Evolutionary conservation across 2,329 filamentous ascomycete genomes (phyloP), one percentile per base, ranked within the genome.

Genomic region (Aspergillus felis): DNA sequence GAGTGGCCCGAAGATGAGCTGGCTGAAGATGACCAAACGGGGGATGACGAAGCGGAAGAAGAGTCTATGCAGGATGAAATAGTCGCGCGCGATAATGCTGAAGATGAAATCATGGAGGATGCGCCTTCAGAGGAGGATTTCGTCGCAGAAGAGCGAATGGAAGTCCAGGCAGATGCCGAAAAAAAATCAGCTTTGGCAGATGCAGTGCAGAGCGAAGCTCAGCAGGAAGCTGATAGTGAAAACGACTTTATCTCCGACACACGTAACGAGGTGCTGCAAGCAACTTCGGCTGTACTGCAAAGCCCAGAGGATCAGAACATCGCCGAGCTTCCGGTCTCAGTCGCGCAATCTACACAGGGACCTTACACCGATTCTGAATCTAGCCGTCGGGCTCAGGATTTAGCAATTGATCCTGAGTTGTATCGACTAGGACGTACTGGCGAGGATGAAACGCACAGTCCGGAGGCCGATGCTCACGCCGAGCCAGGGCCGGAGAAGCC

Each of bases 241-340:
- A 14, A 27, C 3, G 4, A 7, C 2, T 3, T 24, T 14, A 47
- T 14, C 25, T 12, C 22, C 24, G 3, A 9, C 22, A 24, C 44
- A 25, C 20, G 3, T 24, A 17, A 24, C 22, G 20, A 25, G 4
- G 24, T 24, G 22, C 44, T 49, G 4, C 54, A 57, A 24, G 14
- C 47, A 10, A 47, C 22, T 22, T 20, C 28, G 8, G 10, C 35
- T 2, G n/a, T 46, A 28, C 20, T 50, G 14, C 54, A 60, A 44
- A 62, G 59, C 6, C 48, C 50, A 53, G 54, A 60, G 22, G 22
- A 3, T n/a, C 51, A 60, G n/a, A 59, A 65, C n/a, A 63, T 60
- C 42, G 32, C 51, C 20, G 59, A 60, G 29, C 59, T 64, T 9
- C 55, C 61, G 8, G 60, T 63, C 5, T 57, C 61, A 10, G 52